These are phyloP conservation scores for Haplosporangium sp. DNA, from an alignment of 371 early-diverging fungal species.

Conservation along the genomic window DNA sequence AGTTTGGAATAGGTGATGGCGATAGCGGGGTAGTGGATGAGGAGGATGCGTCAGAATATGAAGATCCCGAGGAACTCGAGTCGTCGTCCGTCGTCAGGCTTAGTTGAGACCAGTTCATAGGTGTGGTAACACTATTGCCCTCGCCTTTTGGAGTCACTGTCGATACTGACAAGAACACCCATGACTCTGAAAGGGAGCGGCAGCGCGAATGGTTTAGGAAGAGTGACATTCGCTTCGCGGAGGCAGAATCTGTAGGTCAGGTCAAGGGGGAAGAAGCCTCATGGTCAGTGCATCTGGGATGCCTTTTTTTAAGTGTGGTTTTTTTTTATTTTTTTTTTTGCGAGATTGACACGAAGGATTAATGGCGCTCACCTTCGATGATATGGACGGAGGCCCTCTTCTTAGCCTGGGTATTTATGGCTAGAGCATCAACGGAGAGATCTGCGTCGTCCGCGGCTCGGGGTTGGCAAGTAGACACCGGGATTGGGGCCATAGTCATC, in stretches of 20 bases:
- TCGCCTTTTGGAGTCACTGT: background rate
- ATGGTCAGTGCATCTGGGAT: no score
- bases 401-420: background rate
- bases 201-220: constrained; percentile 13
- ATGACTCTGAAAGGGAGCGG: constrained; percentile 37
- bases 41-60: background rate
- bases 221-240: constrained; percentile 22
- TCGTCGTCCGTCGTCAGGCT: background rate
- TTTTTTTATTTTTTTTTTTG: no score
- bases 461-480: constrained; percentile 1
- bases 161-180: constrained; percentile 23
- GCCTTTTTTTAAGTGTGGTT: no score
- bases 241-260: constrained; percentile 20
- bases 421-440: background rate
- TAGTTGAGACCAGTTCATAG: no score
- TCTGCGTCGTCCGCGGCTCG: background rate
- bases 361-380: constrained; percentile 22
- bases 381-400: constrained; percentile 28
- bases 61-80: background rate
- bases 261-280: no score
- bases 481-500: constrained; percentile 15
- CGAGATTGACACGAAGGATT: no score
- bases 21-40: no score
- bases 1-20: no score
- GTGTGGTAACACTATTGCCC: background rate